Percentiles rank a stretch among this genome's conserved stretches.
These are phyloP conservation scores for Alternaria dauci DNA, from an alignment of 2,329 filamentous ascomycete species.

Conservation along the genomic window DNA sequence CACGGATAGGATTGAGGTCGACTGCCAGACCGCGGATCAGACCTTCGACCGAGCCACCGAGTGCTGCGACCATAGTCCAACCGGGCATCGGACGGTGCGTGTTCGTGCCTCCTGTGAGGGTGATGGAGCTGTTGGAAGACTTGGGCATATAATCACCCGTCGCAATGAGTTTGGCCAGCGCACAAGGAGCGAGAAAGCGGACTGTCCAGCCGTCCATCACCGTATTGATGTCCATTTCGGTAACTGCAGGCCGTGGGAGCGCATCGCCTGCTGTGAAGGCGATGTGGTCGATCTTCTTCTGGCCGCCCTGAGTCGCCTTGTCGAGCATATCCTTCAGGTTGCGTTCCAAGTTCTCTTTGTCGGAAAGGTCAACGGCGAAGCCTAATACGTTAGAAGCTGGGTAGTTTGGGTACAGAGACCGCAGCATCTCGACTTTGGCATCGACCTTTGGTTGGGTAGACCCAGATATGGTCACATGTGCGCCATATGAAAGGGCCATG, in stretches of 20 bases:
- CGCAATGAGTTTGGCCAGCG: slow-evolving; percentile 54
- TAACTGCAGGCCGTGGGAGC: slow-evolving; percentile 28
- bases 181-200: slow-evolving; percentile 45
- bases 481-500: slow-evolving; percentile 64
- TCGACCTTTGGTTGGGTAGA: slow-evolving; percentile 63
- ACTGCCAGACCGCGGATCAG: slow-evolving; percentile 51
- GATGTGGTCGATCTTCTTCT: slow-evolving; percentile 46
- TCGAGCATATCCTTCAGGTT: slow-evolving; percentile 41
- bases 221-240: slow-evolving; percentile 33
- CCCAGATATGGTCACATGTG: slow-evolving; percentile 66
- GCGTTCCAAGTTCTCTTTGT: slow-evolving; percentile 36
- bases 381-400: slow-evolving; percentile 32
- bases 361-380: slow-evolving; percentile 39
- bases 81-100: slow-evolving; percentile 46
- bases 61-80: slow-evolving; percentile 42
- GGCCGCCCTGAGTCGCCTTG: slow-evolving; percentile 35
- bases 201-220: slow-evolving; percentile 39
- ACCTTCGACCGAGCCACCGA: slow-evolving; percentile 40
- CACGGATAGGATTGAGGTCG: slow-evolving; percentile 54
- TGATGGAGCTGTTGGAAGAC: slow-evolving; percentile 46
- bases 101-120: slow-evolving; percentile 52
- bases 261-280: slow-evolving; percentile 43
- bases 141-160: slow-evolving; percentile 46
- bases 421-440: slow-evolving; percentile 58
- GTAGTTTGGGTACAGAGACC: slow-evolving; percentile 49